These are phyloP conservation scores for Macaranga tanarius DNA, from an alignment of 441 rosid species.

Conservation along the genomic window DNA sequence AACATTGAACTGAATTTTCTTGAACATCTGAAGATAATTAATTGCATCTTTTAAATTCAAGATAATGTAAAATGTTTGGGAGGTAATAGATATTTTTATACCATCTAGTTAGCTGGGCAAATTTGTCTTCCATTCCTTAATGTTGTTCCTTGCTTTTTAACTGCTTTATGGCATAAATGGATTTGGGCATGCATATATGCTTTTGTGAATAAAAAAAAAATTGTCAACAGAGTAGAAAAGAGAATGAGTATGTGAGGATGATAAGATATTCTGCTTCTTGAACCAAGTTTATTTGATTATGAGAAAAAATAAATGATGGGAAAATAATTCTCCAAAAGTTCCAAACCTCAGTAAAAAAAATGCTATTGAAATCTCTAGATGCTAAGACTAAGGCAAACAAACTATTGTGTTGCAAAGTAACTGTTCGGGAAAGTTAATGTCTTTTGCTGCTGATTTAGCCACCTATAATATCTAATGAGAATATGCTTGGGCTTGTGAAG, in stretches of 20 bases:
- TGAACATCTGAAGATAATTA: neutral
- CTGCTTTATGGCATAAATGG: neutral
- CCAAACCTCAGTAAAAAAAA: neutral
- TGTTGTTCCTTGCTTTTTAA: neutral
- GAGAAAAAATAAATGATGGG: neutral
- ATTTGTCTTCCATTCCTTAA: neutral
- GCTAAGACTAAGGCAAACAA: neutral
- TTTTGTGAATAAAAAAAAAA: neutral
- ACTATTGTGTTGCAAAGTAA: neutral
- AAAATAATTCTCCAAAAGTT: neutral
- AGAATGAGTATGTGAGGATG: neutral
- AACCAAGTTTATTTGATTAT: neutral
- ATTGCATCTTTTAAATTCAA: neutral
- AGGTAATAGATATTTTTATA: neutral
- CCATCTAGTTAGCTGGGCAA: neutral
- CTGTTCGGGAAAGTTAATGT: neutral
- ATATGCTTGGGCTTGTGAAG: slow-evolving; percentile 7
- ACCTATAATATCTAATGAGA: neutral
- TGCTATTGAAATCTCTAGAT: neutral
- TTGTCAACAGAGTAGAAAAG: neutral
- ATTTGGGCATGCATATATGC: neutral
- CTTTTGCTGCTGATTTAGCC: neutral
- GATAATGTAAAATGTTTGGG: neutral
- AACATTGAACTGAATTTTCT: neutral
- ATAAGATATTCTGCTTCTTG: neutral